These are phyloP conservation scores for Tagetes erecta DNA, from an alignment of 129 eudicot species.

Conservation along the genomic window DNA sequence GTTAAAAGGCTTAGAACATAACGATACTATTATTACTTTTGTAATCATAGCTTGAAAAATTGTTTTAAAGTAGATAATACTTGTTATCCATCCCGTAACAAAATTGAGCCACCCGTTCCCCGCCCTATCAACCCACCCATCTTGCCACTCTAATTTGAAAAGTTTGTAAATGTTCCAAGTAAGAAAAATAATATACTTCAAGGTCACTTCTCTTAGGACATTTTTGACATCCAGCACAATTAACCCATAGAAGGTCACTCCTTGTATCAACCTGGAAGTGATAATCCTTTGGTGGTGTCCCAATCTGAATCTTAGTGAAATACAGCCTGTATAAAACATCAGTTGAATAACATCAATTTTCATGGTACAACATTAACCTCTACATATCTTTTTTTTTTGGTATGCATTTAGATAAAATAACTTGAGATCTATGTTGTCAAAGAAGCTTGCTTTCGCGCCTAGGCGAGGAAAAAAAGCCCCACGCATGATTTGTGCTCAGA, in stretches of 20 bases:
- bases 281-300: constrained; percentile 83
- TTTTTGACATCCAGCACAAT: constrained; percentile 73
- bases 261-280: constrained; percentile 94
- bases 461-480: too few relatives aligned
- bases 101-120: background rate
- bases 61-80: too few relatives aligned
- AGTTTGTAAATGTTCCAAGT: constrained; percentile 10
- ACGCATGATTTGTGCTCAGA: too few relatives aligned
- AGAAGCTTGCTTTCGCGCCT: too few relatives aligned
- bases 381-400: background rate
- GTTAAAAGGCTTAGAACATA: background rate
- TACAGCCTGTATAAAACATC: constrained; percentile 64
- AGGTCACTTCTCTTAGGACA: constrained; percentile 80
- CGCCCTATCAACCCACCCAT: background rate
- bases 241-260: constrained; percentile 91
- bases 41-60: background rate
- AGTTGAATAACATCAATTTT: constrained; percentile 24
- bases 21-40: background rate
- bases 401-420: background rate
- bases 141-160: background rate
- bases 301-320: constrained; percentile 74
- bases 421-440: too few relatives aligned
- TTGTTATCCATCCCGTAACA: background rate
- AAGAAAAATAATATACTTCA: constrained; percentile 52
- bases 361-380: background rate